These are phyloP conservation scores for Penicillium sp. DNA, from an alignment of 2,329 filamentous ascomycete species.

Conservation along the genomic window DNA sequence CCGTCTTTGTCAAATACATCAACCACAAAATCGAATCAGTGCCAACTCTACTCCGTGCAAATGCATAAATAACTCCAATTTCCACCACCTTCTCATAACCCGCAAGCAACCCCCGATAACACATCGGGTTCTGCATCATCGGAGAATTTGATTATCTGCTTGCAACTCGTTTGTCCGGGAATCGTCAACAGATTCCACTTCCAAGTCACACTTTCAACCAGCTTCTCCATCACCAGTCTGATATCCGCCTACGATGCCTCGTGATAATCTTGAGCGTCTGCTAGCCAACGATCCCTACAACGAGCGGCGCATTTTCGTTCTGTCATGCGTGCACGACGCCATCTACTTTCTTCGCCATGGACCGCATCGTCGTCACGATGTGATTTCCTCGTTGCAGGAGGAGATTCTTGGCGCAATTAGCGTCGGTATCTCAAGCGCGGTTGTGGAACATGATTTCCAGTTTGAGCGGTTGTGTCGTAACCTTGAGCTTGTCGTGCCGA, in stretches of 20 bases:
- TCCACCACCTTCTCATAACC: neutral
- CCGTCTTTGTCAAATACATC: neutral
- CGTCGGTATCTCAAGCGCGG: neutral
- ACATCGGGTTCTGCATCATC: too few relatives aligned
- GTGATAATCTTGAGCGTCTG: neutral
- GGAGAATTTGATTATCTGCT: too few relatives aligned
- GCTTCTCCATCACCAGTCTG: neutral
- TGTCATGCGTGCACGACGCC: neutral
- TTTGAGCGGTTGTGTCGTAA: neutral
- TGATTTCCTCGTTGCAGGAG: neutral
- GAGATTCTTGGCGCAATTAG: neutral
- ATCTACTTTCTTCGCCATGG: constrained; percentile 2
- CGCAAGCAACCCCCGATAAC: neutral
- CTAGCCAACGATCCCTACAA: neutral
- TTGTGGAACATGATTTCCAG: neutral
- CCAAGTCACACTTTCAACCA: neutral
- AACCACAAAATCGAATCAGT: neutral
- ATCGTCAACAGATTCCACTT: neutral
- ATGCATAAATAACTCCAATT: neutral
- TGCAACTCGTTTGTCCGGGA: neutral
- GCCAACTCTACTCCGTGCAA: neutral
- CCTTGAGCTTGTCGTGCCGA: neutral
- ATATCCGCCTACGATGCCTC: neutral
- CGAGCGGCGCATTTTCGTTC: neutral
- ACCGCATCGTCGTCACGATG: neutral